These are phyloP conservation scores for Arabidopsis thaliana DNA, from an alignment of 345 rosid genomes.

Conservation along the genomic window DNA sequence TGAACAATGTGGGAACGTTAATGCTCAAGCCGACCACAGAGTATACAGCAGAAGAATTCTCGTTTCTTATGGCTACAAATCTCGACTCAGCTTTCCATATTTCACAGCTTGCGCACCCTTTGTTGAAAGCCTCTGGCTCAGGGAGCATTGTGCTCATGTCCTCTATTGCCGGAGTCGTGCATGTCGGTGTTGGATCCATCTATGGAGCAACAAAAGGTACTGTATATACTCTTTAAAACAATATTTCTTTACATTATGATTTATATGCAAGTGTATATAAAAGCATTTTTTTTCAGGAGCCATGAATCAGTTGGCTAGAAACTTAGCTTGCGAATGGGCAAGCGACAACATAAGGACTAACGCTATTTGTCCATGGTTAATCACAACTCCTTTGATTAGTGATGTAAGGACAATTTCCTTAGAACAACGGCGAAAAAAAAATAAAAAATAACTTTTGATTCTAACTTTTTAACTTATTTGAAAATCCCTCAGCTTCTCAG, in stretches of 20 bases:
- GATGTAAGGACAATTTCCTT: slow-evolving; percentile 16
- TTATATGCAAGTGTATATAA: neutral
- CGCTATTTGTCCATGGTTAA: slow-evolving; percentile 28
- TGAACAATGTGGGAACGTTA: slow-evolving; percentile 5
- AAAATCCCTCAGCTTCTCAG: too few relatives aligned
- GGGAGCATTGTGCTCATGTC: slow-evolving; percentile 19
- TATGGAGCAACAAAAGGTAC: slow-evolving; percentile 34
- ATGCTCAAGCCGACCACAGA: neutral
- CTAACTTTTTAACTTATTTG: neutral
- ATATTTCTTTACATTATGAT: neutral
- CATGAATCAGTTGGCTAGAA: slow-evolving; percentile 37
- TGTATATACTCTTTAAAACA: neutral
- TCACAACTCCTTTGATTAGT: slow-evolving; percentile 4
- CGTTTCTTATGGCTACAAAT: slow-evolving; percentile 7
- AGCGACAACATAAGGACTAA: slow-evolving; percentile 30
- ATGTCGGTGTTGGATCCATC: neutral
- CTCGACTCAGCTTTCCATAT: slow-evolving; percentile 16
- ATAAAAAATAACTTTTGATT: neutral
- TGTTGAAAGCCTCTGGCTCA: slow-evolving; percentile 17
- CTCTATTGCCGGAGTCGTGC: neutral
- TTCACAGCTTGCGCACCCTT: slow-evolving; percentile 21
- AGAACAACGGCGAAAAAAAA: neutral
- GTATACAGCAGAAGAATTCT: slow-evolving; percentile 16
- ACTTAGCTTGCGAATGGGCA: slow-evolving; percentile 42
- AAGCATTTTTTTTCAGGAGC: neutral